Evolutionary conservation across 1,284 basidiomycete genomes (phyloP).

Genomic region (Prillingera fragicola): DNA sequence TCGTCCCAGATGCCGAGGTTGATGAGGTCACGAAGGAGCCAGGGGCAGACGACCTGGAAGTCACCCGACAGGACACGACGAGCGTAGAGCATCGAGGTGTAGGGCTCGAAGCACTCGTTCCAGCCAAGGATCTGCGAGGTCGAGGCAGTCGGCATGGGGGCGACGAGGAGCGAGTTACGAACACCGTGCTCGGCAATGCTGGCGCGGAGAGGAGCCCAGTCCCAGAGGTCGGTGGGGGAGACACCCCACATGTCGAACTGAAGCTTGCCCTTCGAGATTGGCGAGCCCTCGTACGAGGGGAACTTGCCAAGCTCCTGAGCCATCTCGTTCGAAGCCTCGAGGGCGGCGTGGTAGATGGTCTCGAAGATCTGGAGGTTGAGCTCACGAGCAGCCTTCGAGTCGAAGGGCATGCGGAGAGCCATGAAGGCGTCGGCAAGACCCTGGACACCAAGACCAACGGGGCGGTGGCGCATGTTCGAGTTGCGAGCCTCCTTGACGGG

Average conservation of each 20-base stretch:
- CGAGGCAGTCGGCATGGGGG: conserved; percentile 98
- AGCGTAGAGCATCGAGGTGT: conserved; percentile 89
- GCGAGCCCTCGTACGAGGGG: conserved; percentile 86
- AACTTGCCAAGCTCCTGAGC: conserved; percentile 79
- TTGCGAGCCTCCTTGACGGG: conserved; percentile 83
- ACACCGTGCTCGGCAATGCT: conserved; percentile 83
- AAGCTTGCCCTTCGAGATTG: conserved; percentile 78
- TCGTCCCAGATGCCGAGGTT: conserved; percentile 95
- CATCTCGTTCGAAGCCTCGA: conserved; percentile 87
- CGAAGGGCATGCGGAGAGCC: conserved; percentile 93
- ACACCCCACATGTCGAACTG: conserved; percentile 97
- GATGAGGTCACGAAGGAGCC: conserved; percentile 94
- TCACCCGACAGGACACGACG: conserved; percentile 98
- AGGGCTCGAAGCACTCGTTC: conserved; percentile 74
- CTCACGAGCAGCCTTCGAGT: conserved; percentile 76
- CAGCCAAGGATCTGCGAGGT: conserved; percentile 97
- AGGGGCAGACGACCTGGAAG: conserved; percentile 98
- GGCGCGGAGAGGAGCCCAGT: conserved; percentile 83
- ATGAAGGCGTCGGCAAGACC: conserved; percentile 98
- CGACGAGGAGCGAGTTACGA: conserved; percentile 87
- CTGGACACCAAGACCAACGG: conserved; percentile 96
- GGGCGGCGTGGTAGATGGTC: conserved; percentile 95
- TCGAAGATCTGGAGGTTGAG: conserved; percentile 97
- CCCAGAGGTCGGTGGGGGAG: conserved; percentile 89
- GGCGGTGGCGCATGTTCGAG: conserved; percentile 96